These are phyloP conservation scores for Triglochin maritima DNA, from an alignment of 106 monocot species.

Conservation along the genomic window DNA sequence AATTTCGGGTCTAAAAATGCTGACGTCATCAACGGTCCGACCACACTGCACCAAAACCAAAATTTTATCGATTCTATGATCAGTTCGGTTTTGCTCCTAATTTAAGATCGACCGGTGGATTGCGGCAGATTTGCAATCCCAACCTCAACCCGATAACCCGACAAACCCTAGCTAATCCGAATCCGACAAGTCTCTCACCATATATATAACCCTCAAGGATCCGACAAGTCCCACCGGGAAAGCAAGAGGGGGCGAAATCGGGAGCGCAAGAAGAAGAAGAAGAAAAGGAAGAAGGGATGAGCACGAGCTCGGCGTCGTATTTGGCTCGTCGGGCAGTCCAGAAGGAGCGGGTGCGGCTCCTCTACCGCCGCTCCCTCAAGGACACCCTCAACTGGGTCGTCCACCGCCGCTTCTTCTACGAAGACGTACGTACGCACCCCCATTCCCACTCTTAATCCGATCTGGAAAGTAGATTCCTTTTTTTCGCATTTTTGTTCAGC, in stretches of 20 bases:
- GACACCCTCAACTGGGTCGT: constrained; percentile 96
- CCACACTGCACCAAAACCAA: no score
- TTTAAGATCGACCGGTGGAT: no score
- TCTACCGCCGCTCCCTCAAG: constrained; percentile 81
- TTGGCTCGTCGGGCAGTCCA: constrained; percentile 70
- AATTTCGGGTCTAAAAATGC: no score
- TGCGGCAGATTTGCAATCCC: no score
- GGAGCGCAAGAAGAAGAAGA: not conserved
- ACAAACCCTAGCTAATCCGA: not conserved
- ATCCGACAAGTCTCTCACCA: not conserved
- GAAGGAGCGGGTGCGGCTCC: constrained; percentile 86
- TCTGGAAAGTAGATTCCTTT: not conserved
- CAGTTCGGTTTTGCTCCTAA: no score
- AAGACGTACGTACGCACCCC: constrained; percentile 32
- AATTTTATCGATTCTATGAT: no score
- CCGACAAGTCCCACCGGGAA: no score
- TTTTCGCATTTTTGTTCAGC: not conserved
- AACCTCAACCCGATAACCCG: no score
- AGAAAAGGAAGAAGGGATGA: constrained; percentile 22
- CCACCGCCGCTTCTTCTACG: constrained; percentile 90
- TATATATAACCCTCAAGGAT: no score
- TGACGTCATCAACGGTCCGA: no score
- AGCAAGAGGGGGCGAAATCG: not conserved
- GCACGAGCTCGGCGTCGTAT: constrained; percentile 39
- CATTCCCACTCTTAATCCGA: not conserved